Conservation (phyloP, 2,329 filamentous ascomycete species). For the Aspergillus sp. region DNA sequence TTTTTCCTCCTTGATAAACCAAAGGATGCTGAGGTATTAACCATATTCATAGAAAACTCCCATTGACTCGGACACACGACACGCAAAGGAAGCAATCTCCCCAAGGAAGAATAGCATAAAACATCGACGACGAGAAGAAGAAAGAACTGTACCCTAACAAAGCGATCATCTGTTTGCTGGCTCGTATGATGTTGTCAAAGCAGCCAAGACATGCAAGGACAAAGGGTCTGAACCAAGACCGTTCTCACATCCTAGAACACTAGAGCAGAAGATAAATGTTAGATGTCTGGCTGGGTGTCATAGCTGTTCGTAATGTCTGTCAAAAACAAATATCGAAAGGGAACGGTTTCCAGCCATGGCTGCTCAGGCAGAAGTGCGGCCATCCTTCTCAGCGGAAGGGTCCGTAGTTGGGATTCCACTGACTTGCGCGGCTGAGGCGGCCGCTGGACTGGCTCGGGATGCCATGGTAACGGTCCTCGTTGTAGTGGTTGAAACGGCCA, state of each 20-base stretch:
- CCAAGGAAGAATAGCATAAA: slow-evolving; percentile 1
- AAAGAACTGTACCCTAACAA: slow-evolving; percentile 1
- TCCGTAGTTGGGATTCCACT: slow-evolving; percentile 30
- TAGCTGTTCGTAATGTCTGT: background rate
- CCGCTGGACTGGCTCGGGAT: slow-evolving; percentile 30
- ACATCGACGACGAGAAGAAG: background rate
- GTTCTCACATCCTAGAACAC: background rate
- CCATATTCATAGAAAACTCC: slow-evolving; percentile 14
- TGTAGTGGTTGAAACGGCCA: slow-evolving; percentile 47
- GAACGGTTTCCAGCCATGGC: background rate
- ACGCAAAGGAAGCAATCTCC: background rate
- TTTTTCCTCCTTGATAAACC: slow-evolving; percentile 10
- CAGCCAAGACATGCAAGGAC: background rate
- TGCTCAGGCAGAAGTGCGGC: background rate
- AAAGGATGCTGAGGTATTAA: slow-evolving; percentile 14
- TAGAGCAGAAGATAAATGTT: background rate
- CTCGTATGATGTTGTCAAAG: background rate
- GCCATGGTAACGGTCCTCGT: slow-evolving; percentile 29
- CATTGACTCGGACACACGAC: slow-evolving; percentile 4
- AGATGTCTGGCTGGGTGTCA: background rate
- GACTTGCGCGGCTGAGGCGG: slow-evolving; percentile 26
- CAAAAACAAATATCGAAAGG: background rate
- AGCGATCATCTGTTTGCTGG: background rate
- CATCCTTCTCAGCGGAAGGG: slow-evolving; percentile 24
- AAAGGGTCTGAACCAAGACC: background rate